Evolutionary conservation across 495 filamentous ascomycete genomes (phyloP).

Genomic region (Articulospora tetracladia): DNA sequence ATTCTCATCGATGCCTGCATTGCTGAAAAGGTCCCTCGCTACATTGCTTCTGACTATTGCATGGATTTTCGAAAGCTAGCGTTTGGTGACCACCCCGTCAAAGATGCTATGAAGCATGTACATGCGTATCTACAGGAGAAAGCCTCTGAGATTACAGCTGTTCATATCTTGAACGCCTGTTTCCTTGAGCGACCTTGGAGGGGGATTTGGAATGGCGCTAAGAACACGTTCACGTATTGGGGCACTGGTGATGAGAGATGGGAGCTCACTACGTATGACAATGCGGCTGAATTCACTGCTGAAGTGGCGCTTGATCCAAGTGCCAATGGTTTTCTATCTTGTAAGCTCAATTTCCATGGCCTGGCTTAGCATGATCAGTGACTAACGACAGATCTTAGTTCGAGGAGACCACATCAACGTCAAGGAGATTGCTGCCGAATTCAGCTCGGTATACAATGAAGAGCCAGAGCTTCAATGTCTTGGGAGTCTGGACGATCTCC

Average conservation of each 20-base stretch:
- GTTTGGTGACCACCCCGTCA: conserved; percentile 33
- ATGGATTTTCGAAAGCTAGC: conserved; percentile 38
- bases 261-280: conserved; percentile 32
- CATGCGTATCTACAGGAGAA: conserved; percentile 38
- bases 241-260: conserved; percentile 33
- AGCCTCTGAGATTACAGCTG: conserved; percentile 30
- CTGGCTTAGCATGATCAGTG: background rate
- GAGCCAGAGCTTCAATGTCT: conserved; percentile 30
- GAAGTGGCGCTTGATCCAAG: conserved; percentile 28
- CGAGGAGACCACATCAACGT: conserved; percentile 29
- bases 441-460: conserved; percentile 27
- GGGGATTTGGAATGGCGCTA: conserved; percentile 21
- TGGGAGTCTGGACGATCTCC: conserved; percentile 32
- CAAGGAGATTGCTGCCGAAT: conserved; percentile 27
- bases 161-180: conserved; percentile 32
- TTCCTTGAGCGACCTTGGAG: conserved; percentile 28
- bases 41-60: conserved; percentile 40
- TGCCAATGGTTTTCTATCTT: conserved; percentile 7
- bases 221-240: conserved; percentile 27
- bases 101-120: conserved; percentile 42
- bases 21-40: conserved; percentile 32
- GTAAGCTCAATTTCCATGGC: background rate
- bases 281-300: conserved; percentile 35
- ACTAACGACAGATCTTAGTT: too few species aligned
- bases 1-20: conserved; percentile 40